Evolutionary conservation across 2,329 filamentous ascomycete species (phyloP).

Genomic region (Beauveria sp.): DNA sequence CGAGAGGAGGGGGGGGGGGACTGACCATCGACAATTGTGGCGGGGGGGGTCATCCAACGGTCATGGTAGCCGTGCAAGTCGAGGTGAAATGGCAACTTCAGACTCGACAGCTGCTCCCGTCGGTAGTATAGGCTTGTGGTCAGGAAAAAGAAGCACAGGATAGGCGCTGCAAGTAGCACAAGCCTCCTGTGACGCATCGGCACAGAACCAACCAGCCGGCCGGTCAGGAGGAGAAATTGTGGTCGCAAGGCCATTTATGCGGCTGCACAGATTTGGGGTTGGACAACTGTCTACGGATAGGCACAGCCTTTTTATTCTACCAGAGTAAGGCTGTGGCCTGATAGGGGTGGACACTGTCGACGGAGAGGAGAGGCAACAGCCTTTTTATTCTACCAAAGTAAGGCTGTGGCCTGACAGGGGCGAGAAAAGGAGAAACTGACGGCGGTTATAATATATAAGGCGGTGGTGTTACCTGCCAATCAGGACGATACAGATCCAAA

Average conservation of each 20-base stretch:
- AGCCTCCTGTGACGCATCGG: not conserved
- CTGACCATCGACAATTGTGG: not conserved
- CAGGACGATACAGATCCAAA: not conserved
- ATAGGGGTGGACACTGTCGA: not conserved
- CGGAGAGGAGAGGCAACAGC: too few species aligned
- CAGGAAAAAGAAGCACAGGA: not conserved
- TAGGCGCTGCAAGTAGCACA: not conserved
- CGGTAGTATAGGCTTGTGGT: not conserved
- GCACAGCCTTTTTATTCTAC: not conserved
- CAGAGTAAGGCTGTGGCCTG: not conserved
- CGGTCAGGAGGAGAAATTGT: not conserved
- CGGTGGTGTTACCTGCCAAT: not conserved
- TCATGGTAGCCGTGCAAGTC: not conserved
- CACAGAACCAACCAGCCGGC: not conserved
- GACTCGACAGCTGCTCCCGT: not conserved
- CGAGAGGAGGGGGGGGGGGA: not conserved
- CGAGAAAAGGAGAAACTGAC: slow-evolving; percentile 23
- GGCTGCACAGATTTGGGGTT: not conserved
- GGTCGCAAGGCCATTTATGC: not conserved
- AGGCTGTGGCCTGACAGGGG: not conserved
- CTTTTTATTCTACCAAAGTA: not conserved
- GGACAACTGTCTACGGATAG: not conserved
- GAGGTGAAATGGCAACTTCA: not conserved
- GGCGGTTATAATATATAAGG: not conserved
- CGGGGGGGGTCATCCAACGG: not conserved